Conservation (phyloP, 2,329 filamentous ascomycete genomes). For the Hymenoscyphus infarciens region DNA sequence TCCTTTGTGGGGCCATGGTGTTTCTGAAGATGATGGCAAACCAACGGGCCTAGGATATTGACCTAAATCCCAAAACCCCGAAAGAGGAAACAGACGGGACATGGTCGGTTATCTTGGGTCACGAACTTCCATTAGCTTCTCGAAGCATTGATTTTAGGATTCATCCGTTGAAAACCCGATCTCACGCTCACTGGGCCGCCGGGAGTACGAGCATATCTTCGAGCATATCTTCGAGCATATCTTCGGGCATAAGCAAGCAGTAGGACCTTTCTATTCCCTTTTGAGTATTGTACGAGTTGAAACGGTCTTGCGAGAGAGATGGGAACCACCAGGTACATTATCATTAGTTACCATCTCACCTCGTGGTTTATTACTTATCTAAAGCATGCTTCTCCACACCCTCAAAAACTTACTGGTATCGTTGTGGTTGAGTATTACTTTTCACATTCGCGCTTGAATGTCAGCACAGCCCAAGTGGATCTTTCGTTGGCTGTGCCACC, state of each 20-base stretch:
- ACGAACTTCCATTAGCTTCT: not conserved
- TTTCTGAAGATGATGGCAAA: not conserved
- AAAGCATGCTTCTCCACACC: not conserved
- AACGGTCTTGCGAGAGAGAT: not conserved
- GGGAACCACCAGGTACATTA: not conserved
- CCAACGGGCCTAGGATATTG: not conserved
- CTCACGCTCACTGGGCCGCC: not conserved
- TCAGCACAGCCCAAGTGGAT: conserved; percentile 5
- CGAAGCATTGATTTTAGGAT: not conserved
- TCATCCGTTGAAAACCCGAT: not conserved
- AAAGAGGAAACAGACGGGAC: not conserved
- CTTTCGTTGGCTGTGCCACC: not conserved
- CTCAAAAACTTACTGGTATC: not conserved
- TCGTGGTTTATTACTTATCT: not conserved
- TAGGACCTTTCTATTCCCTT: not conserved
- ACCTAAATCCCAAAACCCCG: not conserved
- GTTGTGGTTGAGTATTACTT: not conserved
- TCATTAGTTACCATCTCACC: not conserved
- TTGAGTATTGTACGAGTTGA: not conserved
- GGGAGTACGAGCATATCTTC: not conserved
- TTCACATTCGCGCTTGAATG: not conserved
- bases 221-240: not conserved
- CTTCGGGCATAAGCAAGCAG: not conserved
- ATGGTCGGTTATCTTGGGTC: not conserved
- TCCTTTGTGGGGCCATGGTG: not conserved